Evolutionary conservation across 139 green algal genomes (phyloP).

Genomic region (Zygnema circumcarinatum): DNA sequence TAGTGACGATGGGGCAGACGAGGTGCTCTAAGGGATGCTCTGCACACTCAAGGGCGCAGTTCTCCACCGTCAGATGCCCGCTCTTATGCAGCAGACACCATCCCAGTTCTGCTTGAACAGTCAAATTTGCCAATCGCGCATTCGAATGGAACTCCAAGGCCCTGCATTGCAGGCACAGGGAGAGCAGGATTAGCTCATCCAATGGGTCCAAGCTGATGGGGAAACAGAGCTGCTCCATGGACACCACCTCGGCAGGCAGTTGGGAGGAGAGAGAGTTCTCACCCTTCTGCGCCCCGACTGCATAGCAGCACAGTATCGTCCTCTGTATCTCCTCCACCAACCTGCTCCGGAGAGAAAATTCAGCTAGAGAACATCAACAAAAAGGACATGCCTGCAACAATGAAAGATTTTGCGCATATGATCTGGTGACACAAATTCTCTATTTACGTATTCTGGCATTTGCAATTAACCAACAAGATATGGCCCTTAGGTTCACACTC

Average conservation of each 20-base stretch:
- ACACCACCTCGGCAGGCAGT: background rate
- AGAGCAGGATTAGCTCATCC: background rate
- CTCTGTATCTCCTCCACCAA: background rate
- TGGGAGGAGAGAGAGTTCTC: background rate
- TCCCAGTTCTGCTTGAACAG: constrained; percentile 24
- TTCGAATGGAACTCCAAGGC: constrained; percentile 49
- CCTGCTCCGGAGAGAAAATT: too few relatives aligned
- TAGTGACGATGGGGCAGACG: constrained; percentile 39
- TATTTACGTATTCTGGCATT: too few relatives aligned
- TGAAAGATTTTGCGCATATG: too few relatives aligned
- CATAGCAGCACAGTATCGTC: constrained; percentile 17
- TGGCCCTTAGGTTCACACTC: too few relatives aligned
- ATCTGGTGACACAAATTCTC: too few relatives aligned
- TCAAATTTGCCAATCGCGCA: constrained; percentile 33
- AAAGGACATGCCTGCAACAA: too few relatives aligned
- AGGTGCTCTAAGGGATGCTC: constrained; percentile 49
- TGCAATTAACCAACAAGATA: too few relatives aligned
- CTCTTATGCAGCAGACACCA: constrained; percentile 40
- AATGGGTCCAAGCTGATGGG: background rate
- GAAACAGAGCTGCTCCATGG: background rate
- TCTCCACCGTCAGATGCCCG: constrained; percentile 20
- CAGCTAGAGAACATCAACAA: too few relatives aligned
- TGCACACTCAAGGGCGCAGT: constrained; percentile 18
- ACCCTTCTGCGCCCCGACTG: background rate
- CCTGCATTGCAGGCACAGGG: background rate